Evolutionary conservation across 768 basidiomycete species (phyloP), one percentile per base, ranked within the genome.

Genomic region (Mycena galopus): DNA sequence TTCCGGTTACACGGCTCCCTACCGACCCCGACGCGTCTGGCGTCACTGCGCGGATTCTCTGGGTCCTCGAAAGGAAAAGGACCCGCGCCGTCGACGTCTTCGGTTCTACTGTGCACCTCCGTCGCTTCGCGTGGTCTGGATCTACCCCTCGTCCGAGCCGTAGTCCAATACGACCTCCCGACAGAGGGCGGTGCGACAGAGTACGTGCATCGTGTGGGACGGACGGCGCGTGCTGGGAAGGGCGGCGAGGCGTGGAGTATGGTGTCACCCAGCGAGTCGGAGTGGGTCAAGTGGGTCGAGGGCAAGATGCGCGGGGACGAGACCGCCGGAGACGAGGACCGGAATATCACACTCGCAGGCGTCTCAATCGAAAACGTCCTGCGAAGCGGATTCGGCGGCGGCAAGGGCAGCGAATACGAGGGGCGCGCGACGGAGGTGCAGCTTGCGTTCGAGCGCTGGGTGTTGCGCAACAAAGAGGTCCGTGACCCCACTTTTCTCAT

Each of bases 101-200:
- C 96, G 1, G 88, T 99, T 59, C 87, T 99, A 5, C 87, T 99
- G 55, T 98, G 97, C 80, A 99, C 98, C 1, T 97, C 96, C 11
- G 97, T 99, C 62, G 98, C 98, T 3, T 96, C 98, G n/a, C 95
- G 98, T 79, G 98, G 98, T 79, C 89, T 99, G 29, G 97, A 99
- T 83, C 86, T 99, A 30, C 96, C 96, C 7, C 88, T 94, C n/a
- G 96, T 99, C 9, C 92, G 93, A 39, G 94, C 95, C 3, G 96
- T 99, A 72, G 84, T 99, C 35, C 98, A 99, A 79, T 98, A 98
- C 78, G 98, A 99, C 80, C 89, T 99, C 25, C 97, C 98, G 0
- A 99, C 98, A 0, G 98, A 99, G 85, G 95, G 96, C 21, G 97
- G 98, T 12, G 92, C 92, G 30, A 98, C 93, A 14, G 98, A 99